Evolutionary conservation across 768 basidiomycete genomes (phyloP).

Genomic region (Mycena metata): DNA sequence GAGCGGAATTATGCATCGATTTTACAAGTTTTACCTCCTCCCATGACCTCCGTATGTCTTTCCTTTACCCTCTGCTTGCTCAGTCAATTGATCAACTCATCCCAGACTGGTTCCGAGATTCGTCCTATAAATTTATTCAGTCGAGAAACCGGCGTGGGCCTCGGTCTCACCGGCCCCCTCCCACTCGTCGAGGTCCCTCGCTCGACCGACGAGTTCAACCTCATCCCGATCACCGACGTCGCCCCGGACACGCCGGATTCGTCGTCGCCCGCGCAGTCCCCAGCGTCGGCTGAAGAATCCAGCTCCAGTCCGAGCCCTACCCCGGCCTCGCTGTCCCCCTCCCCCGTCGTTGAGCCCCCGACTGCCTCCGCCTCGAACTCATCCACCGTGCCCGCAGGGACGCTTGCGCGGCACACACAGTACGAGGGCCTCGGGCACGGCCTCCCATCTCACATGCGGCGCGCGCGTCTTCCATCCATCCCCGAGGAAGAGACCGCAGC

Average conservation of each 20-base stretch:
- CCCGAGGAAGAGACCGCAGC: conserved; percentile 3
- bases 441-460: conserved; percentile 13
- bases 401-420: neutral
- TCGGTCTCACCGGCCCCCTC: conserved; percentile 15
- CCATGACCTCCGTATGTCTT: conserved; percentile 13
- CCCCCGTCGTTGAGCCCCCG: neutral
- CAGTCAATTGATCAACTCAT: neutral
- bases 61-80: neutral
- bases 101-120: conserved; percentile 13
- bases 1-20: conserved; percentile 6
- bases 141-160: conserved; percentile 6
- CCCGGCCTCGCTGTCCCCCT: neutral
- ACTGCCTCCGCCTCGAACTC: too few species aligned
- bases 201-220: conserved; percentile 9
- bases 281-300: neutral
- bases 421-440: conserved; percentile 20
- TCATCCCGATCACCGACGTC: conserved; percentile 19
- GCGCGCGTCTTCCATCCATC: conserved; percentile 22
- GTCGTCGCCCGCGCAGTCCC: conserved; percentile 2
- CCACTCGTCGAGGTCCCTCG: conserved; percentile 1
- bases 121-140: conserved; percentile 21
- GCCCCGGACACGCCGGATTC: conserved; percentile 1
- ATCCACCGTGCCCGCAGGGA: neutral
- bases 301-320: neutral
- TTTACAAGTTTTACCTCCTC: conserved; percentile 6